Percentiles rank a stretch among this genome's conserved stretches.
These are phyloP conservation scores for Lactifluus volemus DNA, from an alignment of 768 basidiomycete genomes.

Conservation along the genomic window DNA sequence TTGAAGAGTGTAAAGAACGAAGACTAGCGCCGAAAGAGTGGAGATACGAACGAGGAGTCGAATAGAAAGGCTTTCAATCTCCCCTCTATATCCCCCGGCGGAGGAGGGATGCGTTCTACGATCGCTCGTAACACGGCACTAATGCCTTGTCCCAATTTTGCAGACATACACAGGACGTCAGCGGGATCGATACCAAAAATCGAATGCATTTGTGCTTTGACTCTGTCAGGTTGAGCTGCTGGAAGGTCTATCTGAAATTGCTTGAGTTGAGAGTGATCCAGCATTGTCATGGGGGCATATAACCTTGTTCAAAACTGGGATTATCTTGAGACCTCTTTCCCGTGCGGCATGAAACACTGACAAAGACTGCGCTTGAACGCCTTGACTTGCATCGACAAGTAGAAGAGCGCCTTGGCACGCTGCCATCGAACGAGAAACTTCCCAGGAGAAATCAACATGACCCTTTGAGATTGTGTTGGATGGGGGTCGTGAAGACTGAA, in stretches of 20 bases:
- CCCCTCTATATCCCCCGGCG: slow-evolving; percentile 40
- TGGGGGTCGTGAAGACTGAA: not conserved
- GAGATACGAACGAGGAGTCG: slow-evolving; percentile 68
- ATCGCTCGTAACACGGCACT: slow-evolving; percentile 71
- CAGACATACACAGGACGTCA: slow-evolving; percentile 75
- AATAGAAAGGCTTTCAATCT: slow-evolving; percentile 84
- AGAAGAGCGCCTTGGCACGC: slow-evolving; percentile 86
- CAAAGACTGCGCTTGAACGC: slow-evolving; percentile 95
- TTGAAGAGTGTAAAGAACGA: slow-evolving; percentile 27
- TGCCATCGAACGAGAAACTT: slow-evolving; percentile 85
- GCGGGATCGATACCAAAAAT: slow-evolving; percentile 73
- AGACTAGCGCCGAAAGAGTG: not conserved
- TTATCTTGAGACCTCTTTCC: slow-evolving; percentile 72
- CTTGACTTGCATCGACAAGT: slow-evolving; percentile 94
- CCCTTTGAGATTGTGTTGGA: slow-evolving; percentile 38
- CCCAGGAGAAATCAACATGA: slow-evolving; percentile 98
- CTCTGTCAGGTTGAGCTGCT: slow-evolving; percentile 73
- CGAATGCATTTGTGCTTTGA: slow-evolving; percentile 71
- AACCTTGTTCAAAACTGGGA: slow-evolving; percentile 92
- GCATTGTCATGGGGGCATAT: not conserved
- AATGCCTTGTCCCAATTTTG: slow-evolving; percentile 87
- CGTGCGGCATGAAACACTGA: slow-evolving; percentile 87
- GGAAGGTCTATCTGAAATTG: slow-evolving; percentile 79
- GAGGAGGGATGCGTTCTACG: slow-evolving; percentile 77
- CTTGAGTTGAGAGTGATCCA: not conserved